A percentile compares a stretch with the other conserved stretches of the same genome.
phyloP scores from a whole-genome alignment of 129 eudicot genomes.

The sunflower (Helianthus annuus) region HanXRQr2.0-SUNRISE NC_035440.2:51000063-51000562 shows the following conservation, averaged over 20 bases:
- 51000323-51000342: no score
- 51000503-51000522: not conserved
- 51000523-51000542: not conserved
- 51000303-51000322: no score
- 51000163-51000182: not conserved
- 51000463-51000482: not conserved
- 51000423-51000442: no score
- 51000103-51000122: not conserved
- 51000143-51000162: not conserved
- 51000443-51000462: not conserved
- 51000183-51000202: not conserved
- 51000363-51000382: no score
- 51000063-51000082: not conserved
- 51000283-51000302: no score
- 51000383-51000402: no score
- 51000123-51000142: not conserved
- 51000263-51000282: no score
- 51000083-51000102: not conserved
- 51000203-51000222: not conserved
- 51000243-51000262: no score
- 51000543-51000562: slow-evolving; percentile 18
- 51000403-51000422: no score
- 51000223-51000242: no score
- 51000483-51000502: not conserved
- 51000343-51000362: no score